Conservation (phyloP, 2,329 filamentous ascomycete genomes). For the Pseudopithomyces chartarum region DNA sequence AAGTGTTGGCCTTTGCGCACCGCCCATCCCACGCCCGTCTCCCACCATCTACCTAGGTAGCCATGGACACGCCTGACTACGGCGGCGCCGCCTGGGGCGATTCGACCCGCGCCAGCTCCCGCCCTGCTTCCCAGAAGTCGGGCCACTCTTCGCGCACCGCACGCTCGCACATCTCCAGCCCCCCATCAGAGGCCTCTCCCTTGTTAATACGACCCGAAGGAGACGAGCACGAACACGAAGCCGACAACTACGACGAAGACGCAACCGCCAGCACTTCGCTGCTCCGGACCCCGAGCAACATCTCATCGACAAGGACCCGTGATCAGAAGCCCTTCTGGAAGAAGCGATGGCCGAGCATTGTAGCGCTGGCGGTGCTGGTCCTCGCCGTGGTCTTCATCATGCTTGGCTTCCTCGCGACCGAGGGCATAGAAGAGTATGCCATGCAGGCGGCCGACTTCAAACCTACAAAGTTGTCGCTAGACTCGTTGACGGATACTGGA, state of each 20-base stretch:
- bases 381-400: constrained; percentile 70
- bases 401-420: constrained; percentile 82
- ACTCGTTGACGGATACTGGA: constrained; percentile 79
- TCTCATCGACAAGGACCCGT: constrained; percentile 23
- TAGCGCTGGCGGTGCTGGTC: constrained; percentile 72
- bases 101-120: constrained; percentile 42
- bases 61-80: constrained; percentile 40
- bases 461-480: constrained; percentile 81
- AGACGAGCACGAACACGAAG: constrained; percentile 29
- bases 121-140: constrained; percentile 45
- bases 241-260: constrained; percentile 26
- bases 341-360: constrained; percentile 75
- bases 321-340: constrained; percentile 36
- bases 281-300: constrained; percentile 37
- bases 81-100: constrained; percentile 38
- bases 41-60: too few relatives aligned
- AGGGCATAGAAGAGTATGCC: constrained; percentile 82
- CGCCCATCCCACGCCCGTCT: constrained; percentile 7
- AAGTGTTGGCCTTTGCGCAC: constrained; percentile 6
- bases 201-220: constrained; percentile 35
- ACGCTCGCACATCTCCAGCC: constrained; percentile 36
- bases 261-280: constrained; percentile 45
- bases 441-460: constrained; percentile 81
- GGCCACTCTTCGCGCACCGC: constrained; percentile 38
- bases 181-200: constrained; percentile 48